Conservation (phyloP, 2,329 filamentous ascomycete species). For the Exophiala lecanii-corni region DNA sequence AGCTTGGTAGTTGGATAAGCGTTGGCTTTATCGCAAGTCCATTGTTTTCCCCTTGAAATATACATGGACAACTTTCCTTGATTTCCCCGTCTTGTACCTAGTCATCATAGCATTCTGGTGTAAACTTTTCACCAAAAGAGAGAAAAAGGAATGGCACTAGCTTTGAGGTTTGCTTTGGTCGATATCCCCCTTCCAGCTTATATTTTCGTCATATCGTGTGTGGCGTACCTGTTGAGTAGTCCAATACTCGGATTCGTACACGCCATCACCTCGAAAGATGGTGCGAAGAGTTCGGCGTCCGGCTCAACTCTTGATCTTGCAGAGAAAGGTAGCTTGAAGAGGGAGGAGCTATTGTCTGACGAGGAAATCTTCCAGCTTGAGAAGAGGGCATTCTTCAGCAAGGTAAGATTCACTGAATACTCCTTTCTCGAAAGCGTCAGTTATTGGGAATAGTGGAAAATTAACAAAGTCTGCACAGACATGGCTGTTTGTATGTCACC, state of each 20-base stretch:
- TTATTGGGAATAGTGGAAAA: too few species aligned
- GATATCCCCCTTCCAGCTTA: conserved; percentile 9
- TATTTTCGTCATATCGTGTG: conserved; percentile 11
- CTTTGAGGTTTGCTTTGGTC: neutral
- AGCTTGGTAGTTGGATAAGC: too few species aligned
- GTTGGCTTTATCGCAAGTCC: too few species aligned
- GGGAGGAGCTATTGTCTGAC: conserved; percentile 18
- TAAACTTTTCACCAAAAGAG: too few species aligned
- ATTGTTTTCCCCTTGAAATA: too few species aligned
- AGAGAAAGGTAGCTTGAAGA: conserved; percentile 17
- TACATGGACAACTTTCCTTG: too few species aligned
- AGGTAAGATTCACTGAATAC: conserved; percentile 31
- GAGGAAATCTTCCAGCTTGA: conserved; percentile 45
- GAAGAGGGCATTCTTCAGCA: conserved; percentile 47
- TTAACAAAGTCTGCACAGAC: conserved; percentile 16
- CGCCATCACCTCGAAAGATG: neutral
- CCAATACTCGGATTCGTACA: conserved; percentile 9
- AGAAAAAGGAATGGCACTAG: conserved; percentile 2
- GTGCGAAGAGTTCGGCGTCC: neutral
- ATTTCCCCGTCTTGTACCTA: too few species aligned
- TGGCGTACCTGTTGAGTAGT: conserved; percentile 15
- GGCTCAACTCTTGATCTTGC: conserved; percentile 15
- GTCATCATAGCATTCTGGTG: too few species aligned
- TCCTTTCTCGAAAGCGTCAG: too few species aligned
- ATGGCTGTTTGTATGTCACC: conserved; percentile 36